These are phyloP conservation scores for Ogataea nitratoaversa DNA, from an alignment of 805 yeast species.

Conservation along the genomic window DNA sequence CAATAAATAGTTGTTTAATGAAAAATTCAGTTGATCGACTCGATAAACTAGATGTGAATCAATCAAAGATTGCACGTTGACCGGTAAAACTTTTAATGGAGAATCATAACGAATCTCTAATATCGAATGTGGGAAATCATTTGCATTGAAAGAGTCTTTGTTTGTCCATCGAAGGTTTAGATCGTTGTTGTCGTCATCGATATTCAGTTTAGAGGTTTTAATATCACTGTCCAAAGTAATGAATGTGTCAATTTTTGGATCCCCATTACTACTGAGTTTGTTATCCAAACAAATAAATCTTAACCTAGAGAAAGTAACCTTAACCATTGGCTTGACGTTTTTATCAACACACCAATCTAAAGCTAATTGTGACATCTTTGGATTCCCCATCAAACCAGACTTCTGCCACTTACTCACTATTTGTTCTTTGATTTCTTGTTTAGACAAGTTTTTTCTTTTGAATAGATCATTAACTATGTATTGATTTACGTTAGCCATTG, in stretches of 20 bases:
- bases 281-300: constrained; percentile 22
- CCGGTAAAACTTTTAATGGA: constrained; percentile 30
- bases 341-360: constrained; percentile 31
- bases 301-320: constrained; percentile 21
- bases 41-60: constrained; percentile 46
- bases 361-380: constrained; percentile 29
- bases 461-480: constrained; percentile 19
- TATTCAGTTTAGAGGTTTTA: constrained; percentile 4
- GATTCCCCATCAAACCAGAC: constrained; percentile 23
- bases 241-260: constrained; percentile 24
- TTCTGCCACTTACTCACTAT: constrained; percentile 19
- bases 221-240: constrained; percentile 30
- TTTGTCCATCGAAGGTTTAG: constrained; percentile 9
- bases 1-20: constrained; percentile 29
- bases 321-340: constrained; percentile 26
- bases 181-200: constrained; percentile 5
- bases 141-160: constrained; percentile 8
- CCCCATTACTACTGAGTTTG: not conserved
- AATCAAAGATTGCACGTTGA: constrained; percentile 35
- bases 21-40: constrained; percentile 35
- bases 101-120: constrained; percentile 45
- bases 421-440: constrained; percentile 13
- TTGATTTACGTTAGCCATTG: constrained; percentile 27
- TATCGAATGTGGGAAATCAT: constrained; percentile 44
- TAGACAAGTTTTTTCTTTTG: constrained; percentile 1